Conservation (phyloP, 371 early-diverging fungal species). For the Mortierella sp. region DNA sequence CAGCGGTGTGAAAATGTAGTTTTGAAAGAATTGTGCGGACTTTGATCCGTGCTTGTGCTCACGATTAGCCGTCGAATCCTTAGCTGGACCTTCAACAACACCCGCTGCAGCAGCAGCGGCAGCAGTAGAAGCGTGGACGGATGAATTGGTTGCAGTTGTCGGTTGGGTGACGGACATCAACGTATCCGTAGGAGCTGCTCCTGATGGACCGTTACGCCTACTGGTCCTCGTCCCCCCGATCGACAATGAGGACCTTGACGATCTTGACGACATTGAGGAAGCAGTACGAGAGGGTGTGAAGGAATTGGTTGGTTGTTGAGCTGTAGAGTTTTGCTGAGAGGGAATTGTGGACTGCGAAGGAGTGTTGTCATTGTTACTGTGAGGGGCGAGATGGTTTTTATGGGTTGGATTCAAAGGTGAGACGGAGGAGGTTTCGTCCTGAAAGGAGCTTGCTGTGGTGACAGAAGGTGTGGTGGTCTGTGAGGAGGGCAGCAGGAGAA, state of each 20-base stretch:
- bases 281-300: not conserved
- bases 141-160: not conserved
- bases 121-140: constrained; percentile 5
- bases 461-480: constrained; percentile 16
- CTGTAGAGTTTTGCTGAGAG: not conserved
- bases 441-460: not conserved
- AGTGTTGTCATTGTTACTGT: not conserved
- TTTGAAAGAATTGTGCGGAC: constrained; percentile 11
- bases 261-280: not conserved
- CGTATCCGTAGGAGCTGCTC: not conserved
- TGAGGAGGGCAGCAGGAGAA: constrained; percentile 16
- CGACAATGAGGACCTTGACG: not conserved
- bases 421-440: not conserved
- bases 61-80: not conserved
- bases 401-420: not conserved
- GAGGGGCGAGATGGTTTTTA: not conserved
- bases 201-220: not conserved
- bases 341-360: constrained; percentile 5
- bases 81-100: not conserved
- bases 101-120: too few species aligned
- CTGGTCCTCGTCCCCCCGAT: not conserved
- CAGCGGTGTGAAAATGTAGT: constrained; percentile 18
- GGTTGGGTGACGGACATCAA: not conserved
- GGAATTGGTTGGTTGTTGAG: not conserved
- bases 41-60: constrained; percentile 23